phyloP scores from a whole-genome alignment of 2,329 filamentous ascomycete genomes.

The Bipolaris gigantea region DNA sequence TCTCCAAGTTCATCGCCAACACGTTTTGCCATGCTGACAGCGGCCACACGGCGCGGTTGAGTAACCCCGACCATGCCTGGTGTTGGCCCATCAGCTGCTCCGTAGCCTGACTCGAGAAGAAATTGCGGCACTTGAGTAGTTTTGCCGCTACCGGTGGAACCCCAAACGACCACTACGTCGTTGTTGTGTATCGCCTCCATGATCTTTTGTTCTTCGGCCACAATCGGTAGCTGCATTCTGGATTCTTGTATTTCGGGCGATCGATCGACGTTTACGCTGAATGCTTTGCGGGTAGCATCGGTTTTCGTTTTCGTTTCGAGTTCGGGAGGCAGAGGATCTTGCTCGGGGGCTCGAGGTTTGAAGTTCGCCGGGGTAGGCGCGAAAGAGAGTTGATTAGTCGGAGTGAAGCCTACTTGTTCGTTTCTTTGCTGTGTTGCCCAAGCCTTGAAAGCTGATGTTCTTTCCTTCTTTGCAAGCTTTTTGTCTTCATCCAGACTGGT shows the following conservation, averaged over 20 bases:
- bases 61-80: slow-evolving; percentile 94
- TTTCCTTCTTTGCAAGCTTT: slow-evolving; percentile 47
- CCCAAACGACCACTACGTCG: slow-evolving; percentile 86
- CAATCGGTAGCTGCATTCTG: slow-evolving; percentile 80
- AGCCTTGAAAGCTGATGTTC: slow-evolving; percentile 78
- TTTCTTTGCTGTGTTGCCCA: slow-evolving; percentile 91
- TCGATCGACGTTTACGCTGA: slow-evolving; percentile 71
- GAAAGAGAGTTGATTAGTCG: slow-evolving; percentile 47
- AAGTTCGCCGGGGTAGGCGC: slow-evolving; percentile 63
- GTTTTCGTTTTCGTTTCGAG: slow-evolving; percentile 60
- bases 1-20: slow-evolving; percentile 83
- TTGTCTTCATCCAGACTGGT: slow-evolving; percentile 40
- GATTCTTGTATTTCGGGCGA: slow-evolving; percentile 74
- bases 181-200: slow-evolving; percentile 98
- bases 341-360: slow-evolving; percentile 66
- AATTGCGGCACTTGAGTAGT: slow-evolving; percentile 98
- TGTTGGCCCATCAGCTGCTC: slow-evolving; percentile 73
- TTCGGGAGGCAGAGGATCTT: slow-evolving; percentile 70
- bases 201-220: slow-evolving; percentile 93
- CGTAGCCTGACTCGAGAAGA: slow-evolving; percentile 90
- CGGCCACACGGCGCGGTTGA: slow-evolving; percentile 90
- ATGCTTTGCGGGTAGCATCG: slow-evolving; percentile 69
- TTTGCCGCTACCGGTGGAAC: slow-evolving; percentile 94
- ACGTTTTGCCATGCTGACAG: slow-evolving; percentile 94
- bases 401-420: slow-evolving; percentile 71